Base-by-base conservation (phyloP, 129 eudicot species). In the Arctium lappa region DNA sequence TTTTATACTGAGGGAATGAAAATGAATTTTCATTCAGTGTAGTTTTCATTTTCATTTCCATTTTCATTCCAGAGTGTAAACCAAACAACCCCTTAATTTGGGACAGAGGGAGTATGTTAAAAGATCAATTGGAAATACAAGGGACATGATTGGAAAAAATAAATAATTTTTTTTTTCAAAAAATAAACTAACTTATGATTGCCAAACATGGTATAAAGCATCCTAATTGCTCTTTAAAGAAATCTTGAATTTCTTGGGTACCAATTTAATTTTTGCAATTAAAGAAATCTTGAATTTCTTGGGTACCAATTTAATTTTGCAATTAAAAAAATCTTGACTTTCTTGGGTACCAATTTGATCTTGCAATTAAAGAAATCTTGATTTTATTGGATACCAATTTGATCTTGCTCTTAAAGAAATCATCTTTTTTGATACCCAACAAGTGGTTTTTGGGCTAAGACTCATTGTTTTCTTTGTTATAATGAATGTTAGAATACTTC, bases 401-500 rank as follows among this genome's bases (percentile, higher is more conserved):
- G 18, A 53, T 33, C 8, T 18, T 10, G 6, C 16, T 5, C 6
- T 53, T 31, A 13, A 53, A 36, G 34, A 16, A 77, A 62, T 77
- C 33, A 63, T 8, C 22, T 68, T 39, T 83, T 16, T 18, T 53
- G 56, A 53, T 74, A 37, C 48, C 62, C 36, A 74, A 31, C 0
- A 50, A 72, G 65, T 78, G 79, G n/a, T 72, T 39, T 63, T 62
- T 38, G 70, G 70, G 87, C 73, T 72, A 78, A 62, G 83, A 75
- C n/a, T 72, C 70, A 72, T 72, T 16, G 38, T 34, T 68, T 80
- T 36, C 68, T 1, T 69, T 63, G 65, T 65, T 68, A 16, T 65
- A 74, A 76, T 76, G 76, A 39, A 81, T 75, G 50, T 69, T 16
- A 33, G 27, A 68, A 30, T 76, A 31, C 69, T 16, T 83, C 4